Evolutionary conservation across 2,329 filamentous ascomycete species (phyloP).

Genomic region (Calonectria naviculata): DNA sequence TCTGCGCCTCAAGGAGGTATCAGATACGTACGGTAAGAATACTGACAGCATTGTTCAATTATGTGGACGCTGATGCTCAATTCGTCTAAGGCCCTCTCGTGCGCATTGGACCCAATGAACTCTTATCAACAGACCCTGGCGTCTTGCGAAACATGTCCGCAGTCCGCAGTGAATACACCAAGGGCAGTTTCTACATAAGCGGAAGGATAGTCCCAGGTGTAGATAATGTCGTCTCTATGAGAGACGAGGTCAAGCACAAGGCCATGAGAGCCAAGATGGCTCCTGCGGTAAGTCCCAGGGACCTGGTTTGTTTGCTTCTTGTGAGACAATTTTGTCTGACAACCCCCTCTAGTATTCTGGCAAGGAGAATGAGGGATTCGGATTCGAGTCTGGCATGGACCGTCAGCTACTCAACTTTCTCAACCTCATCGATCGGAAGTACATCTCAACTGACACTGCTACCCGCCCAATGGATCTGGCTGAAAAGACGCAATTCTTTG

Average conservation of each 20-base stretch:
- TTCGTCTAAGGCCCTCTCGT: constrained; percentile 45
- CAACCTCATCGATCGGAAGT: constrained; percentile 59
- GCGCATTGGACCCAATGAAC: constrained; percentile 55
- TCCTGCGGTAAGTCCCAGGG: constrained; percentile 48
- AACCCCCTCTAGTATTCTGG: constrained; percentile 56
- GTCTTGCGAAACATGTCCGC: constrained; percentile 50
- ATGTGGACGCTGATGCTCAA: neutral
- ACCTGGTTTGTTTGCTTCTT: neutral
- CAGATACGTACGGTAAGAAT: constrained; percentile 38
- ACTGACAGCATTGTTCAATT: fast-evolving
- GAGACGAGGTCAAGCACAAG: constrained; percentile 59
- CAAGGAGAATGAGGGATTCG: constrained; percentile 58
- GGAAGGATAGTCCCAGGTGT: constrained; percentile 63
- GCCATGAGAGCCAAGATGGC: constrained; percentile 57
- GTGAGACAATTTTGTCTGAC: neutral
- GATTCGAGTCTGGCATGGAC: constrained; percentile 54
- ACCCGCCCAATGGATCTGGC: constrained; percentile 59
- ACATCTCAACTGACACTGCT: constrained; percentile 50
- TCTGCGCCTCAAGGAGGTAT: constrained; percentile 36
- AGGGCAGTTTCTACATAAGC: constrained; percentile 58
- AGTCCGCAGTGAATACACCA: constrained; percentile 50
- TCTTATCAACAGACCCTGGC: constrained; percentile 53
- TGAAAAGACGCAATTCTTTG: constrained; percentile 62
- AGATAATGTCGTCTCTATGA: constrained; percentile 64
- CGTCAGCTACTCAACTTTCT: constrained; percentile 53